These are phyloP conservation scores for Colletotrichum lini DNA, from an alignment of 2,329 filamentous ascomycete genomes.

Conservation along the genomic window DNA sequence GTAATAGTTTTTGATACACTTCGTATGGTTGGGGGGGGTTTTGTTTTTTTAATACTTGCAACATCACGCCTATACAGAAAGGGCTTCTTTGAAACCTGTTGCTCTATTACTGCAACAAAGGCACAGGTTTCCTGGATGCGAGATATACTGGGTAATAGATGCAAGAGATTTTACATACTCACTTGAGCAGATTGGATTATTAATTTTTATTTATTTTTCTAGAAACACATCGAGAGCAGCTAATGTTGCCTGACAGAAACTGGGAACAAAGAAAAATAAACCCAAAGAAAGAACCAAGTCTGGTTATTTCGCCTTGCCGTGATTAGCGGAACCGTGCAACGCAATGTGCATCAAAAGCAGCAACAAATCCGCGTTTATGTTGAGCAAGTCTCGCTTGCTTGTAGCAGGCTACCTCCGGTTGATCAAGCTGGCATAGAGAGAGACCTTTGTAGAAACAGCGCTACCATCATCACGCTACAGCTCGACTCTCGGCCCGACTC, in stretches of 20 bases:
- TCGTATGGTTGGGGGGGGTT: background rate
- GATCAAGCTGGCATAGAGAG: background rate
- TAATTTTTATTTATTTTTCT: background rate
- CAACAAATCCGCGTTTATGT: background rate
- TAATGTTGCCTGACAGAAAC: background rate
- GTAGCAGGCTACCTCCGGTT: background rate
- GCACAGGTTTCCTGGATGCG: background rate
- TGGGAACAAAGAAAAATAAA: background rate
- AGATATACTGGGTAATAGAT: background rate
- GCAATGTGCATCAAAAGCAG: background rate
- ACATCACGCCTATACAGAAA: background rate
- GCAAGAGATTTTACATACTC: background rate
- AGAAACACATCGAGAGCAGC: background rate
- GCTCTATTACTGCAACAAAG: background rate
- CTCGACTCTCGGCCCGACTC: background rate
- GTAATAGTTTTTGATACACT: background rate
- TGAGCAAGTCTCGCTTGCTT: background rate
- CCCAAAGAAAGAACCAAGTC: background rate
- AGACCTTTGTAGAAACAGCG: background rate
- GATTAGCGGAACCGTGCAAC: background rate
- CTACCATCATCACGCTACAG: background rate
- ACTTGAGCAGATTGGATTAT: background rate
- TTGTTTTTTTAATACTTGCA: background rate
- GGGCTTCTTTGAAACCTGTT: background rate
- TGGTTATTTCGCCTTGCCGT: background rate